phyloP scores from a whole-genome alignment of 2,329 filamentous ascomycete genomes.

The Balansia obtecta region DNA sequence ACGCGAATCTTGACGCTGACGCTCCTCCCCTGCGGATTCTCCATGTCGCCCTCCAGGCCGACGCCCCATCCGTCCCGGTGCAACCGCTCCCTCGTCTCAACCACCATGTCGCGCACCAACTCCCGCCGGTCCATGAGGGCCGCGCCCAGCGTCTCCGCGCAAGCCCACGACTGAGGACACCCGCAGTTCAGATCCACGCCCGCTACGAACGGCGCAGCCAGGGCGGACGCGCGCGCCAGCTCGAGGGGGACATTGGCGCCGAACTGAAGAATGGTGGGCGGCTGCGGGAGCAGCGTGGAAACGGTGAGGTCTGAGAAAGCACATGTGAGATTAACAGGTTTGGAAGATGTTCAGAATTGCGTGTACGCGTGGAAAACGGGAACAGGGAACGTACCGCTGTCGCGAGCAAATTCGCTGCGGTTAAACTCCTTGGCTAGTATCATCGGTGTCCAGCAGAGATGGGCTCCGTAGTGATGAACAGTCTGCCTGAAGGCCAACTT shows the following conservation, averaged over 20 bases:
- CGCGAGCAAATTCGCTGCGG: constrained; percentile 43
- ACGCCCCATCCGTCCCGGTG: constrained; percentile 40
- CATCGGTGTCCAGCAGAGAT: constrained; percentile 63
- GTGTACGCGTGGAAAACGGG: not conserved
- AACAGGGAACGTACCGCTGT: constrained; percentile 34
- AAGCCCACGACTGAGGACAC: constrained; percentile 62
- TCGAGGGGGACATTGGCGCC: constrained; percentile 50
- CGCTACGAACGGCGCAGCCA: constrained; percentile 48
- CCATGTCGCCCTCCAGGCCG: constrained; percentile 27
- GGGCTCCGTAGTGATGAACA: constrained; percentile 49
- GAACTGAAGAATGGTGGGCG: constrained; percentile 55
- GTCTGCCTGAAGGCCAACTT: constrained; percentile 59
- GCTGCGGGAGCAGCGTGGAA: constrained; percentile 36
- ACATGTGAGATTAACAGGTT: too few species aligned
- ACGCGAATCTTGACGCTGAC: constrained; percentile 62
- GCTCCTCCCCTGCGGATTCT: constrained; percentile 35
- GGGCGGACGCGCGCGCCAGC: constrained; percentile 46
- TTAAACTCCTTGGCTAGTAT: constrained; percentile 59
- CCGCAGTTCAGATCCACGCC: constrained; percentile 63
- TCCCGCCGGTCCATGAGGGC: constrained; percentile 55
- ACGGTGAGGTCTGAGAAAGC: constrained; percentile 43
- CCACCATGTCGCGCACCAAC: constrained; percentile 53
- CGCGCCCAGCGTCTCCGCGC: constrained; percentile 53
- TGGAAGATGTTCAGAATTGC: too few species aligned
- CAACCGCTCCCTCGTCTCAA: constrained; percentile 40